A percentile compares a stretch with the other conserved stretches of the same genome.
Evolutionary conservation across 192 early-diverging fungal species (phyloP).

Genomic region (Kappamyces sp.): DNA sequence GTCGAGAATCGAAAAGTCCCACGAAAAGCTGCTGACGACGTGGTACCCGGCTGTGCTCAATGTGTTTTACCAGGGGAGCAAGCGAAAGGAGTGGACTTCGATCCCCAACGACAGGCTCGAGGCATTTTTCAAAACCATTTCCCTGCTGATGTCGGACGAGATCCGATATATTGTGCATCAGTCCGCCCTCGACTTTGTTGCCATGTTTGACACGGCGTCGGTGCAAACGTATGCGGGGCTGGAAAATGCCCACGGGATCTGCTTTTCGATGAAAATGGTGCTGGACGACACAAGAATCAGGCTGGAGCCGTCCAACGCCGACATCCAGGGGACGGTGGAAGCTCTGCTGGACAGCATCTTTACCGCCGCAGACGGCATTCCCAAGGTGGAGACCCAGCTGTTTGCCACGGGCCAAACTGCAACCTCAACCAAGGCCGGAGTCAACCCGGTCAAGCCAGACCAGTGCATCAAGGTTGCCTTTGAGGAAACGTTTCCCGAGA

Average conservation of each 20-base stretch:
- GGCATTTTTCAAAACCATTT: slow-evolving; percentile 45
- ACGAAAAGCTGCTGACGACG: slow-evolving; percentile 55
- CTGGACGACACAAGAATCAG: slow-evolving; percentile 39
- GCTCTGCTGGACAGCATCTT: slow-evolving; percentile 40
- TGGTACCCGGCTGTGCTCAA: slow-evolving; percentile 61
- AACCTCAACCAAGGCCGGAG: slow-evolving; percentile 28
- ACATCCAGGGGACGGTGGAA: slow-evolving; percentile 42
- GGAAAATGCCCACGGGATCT: slow-evolving; percentile 31
- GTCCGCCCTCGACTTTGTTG: slow-evolving; percentile 45
- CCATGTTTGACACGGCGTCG: slow-evolving; percentile 39
- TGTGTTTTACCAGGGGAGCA: slow-evolving; percentile 55
- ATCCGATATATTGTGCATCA: slow-evolving; percentile 41
- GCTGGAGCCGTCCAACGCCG: slow-evolving; percentile 41
- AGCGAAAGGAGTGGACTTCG: slow-evolving; percentile 50
- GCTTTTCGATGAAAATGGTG: slow-evolving; percentile 32
- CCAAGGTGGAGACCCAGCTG: slow-evolving; percentile 53
- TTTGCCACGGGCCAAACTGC: slow-evolving; percentile 38
- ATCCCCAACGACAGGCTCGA: slow-evolving; percentile 49
- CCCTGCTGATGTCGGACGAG: slow-evolving; percentile 46
- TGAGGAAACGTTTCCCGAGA: slow-evolving; percentile 45
- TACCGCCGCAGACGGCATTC: slow-evolving; percentile 42
- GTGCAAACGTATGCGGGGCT: slow-evolving; percentile 12
- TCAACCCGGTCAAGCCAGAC: slow-evolving; percentile 43
- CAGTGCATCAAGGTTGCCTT: slow-evolving; percentile 50
- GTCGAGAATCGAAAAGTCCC: slow-evolving; percentile 50